These are phyloP conservation scores for Tulasnella sp. DNA, from an alignment of 768 basidiomycete species.

Conservation along the genomic window DNA sequence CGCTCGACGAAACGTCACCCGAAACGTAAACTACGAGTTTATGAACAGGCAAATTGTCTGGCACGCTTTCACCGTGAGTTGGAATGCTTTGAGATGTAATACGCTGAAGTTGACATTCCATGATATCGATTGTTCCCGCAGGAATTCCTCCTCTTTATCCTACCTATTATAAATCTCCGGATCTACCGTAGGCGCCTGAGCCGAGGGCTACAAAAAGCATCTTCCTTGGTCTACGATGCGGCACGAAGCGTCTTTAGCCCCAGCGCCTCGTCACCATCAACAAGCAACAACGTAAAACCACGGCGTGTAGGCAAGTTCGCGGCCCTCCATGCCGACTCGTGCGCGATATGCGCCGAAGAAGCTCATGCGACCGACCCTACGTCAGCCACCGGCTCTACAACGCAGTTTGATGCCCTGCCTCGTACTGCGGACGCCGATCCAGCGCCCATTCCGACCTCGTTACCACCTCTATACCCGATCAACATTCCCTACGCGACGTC, in stretches of 20 bases:
- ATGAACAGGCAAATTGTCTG: constrained; percentile 99
- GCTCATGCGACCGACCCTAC: constrained; percentile 32
- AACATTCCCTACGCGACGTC: constrained; percentile 73
- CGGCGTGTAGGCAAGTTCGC: constrained; percentile 47
- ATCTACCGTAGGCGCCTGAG: constrained; percentile 47
- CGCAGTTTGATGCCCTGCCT: no score
- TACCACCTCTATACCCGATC: constrained; percentile 45
- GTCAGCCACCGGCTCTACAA: no score
- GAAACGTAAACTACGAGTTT: constrained; percentile 93
- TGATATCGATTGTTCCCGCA: constrained; percentile 25
- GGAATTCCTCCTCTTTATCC: constrained; percentile 91
- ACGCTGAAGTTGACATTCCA: background rate
- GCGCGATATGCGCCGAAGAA: constrained; percentile 82
- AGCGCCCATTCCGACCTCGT: constrained; percentile 35
- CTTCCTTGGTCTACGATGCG: background rate
- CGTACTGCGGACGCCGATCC: constrained; percentile 23
- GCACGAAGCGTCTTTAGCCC: background rate
- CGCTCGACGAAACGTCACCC: constrained; percentile 51
- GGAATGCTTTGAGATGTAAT: background rate
- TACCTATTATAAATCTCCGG: constrained; percentile 71
- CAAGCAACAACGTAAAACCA: constrained; percentile 18
- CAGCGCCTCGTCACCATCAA: no score
- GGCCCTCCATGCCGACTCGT: constrained; percentile 59
- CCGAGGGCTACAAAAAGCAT: constrained; percentile 24
- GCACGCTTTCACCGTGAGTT: constrained; percentile 89